These are phyloP conservation scores for Blastobotrys illinoisensis DNA, from an alignment of 1,139 yeast genomes.

Conservation along the genomic window DNA sequence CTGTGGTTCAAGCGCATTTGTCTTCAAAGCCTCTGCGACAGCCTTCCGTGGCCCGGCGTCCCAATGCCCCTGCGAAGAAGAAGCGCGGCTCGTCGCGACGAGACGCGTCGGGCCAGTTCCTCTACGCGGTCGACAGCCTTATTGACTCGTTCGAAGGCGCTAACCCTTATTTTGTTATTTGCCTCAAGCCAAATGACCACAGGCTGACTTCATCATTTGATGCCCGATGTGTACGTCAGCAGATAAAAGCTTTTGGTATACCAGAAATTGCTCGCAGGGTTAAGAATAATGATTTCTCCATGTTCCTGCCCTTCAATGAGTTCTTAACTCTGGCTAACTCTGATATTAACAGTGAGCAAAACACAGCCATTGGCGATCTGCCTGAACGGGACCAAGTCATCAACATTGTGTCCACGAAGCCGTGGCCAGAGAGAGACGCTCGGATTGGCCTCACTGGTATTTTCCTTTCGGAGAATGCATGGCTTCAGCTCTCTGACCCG, in stretches of 20 bases:
- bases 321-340: constrained; percentile 30
- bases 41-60: constrained; percentile 30
- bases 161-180: constrained; percentile 38
- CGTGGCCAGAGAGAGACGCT: constrained; percentile 38
- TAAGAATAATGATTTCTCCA: constrained; percentile 34
- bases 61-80: constrained; percentile 9
- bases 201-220: constrained; percentile 35
- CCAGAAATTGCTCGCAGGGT: constrained; percentile 39
- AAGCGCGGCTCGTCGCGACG: constrained; percentile 19
- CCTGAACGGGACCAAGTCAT: constrained; percentile 35
- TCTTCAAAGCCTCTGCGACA: constrained; percentile 38
- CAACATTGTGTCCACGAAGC: constrained; percentile 27
- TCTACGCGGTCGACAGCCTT: constrained; percentile 32
- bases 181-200: constrained; percentile 40
- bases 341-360: constrained; percentile 17
- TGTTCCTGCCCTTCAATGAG: constrained; percentile 37
- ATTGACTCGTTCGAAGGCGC: constrained; percentile 36
- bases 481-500: constrained; percentile 39
- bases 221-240: constrained; percentile 40
- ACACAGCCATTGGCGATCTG: constrained; percentile 14
- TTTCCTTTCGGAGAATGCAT: constrained; percentile 37
- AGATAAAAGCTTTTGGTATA: constrained; percentile 38
- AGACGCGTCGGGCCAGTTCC: constrained; percentile 35
- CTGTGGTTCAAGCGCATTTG: constrained; percentile 37
- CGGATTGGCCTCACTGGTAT: constrained; percentile 39